A percentile compares a stretch with the other conserved stretches of the same genome.
Evolutionary conservation across 2,329 filamentous ascomycete genomes (phyloP).

Genomic region (Fusarium subtropicale): DNA sequence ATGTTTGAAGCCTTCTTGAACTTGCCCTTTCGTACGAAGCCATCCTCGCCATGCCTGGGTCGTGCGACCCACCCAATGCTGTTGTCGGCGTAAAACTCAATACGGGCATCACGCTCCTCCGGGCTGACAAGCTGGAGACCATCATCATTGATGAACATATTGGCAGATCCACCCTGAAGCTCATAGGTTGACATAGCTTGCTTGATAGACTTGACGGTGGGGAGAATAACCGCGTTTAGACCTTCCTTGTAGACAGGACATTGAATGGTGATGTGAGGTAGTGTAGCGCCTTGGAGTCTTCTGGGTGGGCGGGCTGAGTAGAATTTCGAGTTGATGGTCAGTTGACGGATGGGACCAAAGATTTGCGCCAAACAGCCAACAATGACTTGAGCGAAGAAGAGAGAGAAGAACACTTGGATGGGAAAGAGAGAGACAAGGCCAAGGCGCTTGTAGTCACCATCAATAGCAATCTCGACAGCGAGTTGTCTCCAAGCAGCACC

Average conservation of each 20-base stretch:
- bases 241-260: slow-evolving; percentile 92
- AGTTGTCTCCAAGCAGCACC: slow-evolving; percentile 78
- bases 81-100: slow-evolving; percentile 76
- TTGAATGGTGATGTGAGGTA: slow-evolving; percentile 84
- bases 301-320: slow-evolving; percentile 79
- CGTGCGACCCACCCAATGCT: slow-evolving; percentile 77
- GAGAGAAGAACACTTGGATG: slow-evolving; percentile 81
- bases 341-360: slow-evolving; percentile 79
- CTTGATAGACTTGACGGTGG: slow-evolving; percentile 82
- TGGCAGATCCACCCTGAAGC: slow-evolving; percentile 80
- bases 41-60: slow-evolving; percentile 71
- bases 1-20: slow-evolving; percentile 80
- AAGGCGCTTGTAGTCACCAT: slow-evolving; percentile 71
- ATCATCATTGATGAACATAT: slow-evolving; percentile 82
- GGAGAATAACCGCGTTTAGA: slow-evolving; percentile 77
- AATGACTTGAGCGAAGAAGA: slow-evolving; percentile 85
- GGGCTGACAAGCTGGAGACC: slow-evolving; percentile 75
- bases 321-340: slow-evolving; percentile 82
- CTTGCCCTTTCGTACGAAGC: slow-evolving; percentile 72
- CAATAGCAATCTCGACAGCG: slow-evolving; percentile 74
- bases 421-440: slow-evolving; percentile 74
- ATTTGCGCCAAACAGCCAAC: slow-evolving; percentile 80
- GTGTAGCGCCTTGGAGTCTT: slow-evolving; percentile 65
- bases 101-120: slow-evolving; percentile 70
- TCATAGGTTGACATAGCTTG: slow-evolving; percentile 82